Evolutionary conservation across 257 asterid genomes (phyloP), one percentile per base, ranked within the genome.

Genomic region (Eustoma russellianum): DNA sequence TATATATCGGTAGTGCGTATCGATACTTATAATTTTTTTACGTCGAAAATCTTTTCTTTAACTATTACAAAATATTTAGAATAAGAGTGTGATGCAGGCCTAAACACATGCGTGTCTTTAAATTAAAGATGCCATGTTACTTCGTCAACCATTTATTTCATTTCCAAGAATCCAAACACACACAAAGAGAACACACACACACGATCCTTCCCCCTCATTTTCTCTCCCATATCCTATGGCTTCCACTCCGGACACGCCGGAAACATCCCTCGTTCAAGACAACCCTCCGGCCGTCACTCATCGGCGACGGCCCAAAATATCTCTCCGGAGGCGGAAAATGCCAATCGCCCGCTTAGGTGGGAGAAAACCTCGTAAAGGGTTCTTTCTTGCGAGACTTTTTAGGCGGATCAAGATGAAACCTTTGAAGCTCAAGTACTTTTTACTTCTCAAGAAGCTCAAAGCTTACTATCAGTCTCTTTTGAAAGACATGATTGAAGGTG

Each of bases 311-410:
- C 84, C 85, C 6, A 46, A 61, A 12, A 52, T 64, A 41, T 59
- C 63, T 0, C 59, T 71, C 33, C 46, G 76, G 40, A 41, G 74
- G 71, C 64, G 66, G 60, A 66, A 61, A 45, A 68, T 75, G 15
- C 86, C 94, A 52, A 73, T 60, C 16, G 74, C 74, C 40, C 84
- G 91, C 0, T 71, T 88, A 0, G 95, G 95, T 2, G 80, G 78
- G 17, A 70, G 64, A 63, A 80, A 61, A 24, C 64, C 53, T 38
- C 79, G 87, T 9, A 72, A 74, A 8, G 70, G 95, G 12, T 69
- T 65, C 55, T 73, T 63, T 52, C 66, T 80, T 8, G 55, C 51
- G 35, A 63, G 80, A 60, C 67, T 81, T 3, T 70, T 76, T 61
- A 66, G 72, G 60, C 82, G 73, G 61, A 83, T 66, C 30, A 77